These are phyloP conservation scores for Talaromyces sp. DNA, from an alignment of 2,329 filamentous ascomycete genomes.

Conservation along the genomic window DNA sequence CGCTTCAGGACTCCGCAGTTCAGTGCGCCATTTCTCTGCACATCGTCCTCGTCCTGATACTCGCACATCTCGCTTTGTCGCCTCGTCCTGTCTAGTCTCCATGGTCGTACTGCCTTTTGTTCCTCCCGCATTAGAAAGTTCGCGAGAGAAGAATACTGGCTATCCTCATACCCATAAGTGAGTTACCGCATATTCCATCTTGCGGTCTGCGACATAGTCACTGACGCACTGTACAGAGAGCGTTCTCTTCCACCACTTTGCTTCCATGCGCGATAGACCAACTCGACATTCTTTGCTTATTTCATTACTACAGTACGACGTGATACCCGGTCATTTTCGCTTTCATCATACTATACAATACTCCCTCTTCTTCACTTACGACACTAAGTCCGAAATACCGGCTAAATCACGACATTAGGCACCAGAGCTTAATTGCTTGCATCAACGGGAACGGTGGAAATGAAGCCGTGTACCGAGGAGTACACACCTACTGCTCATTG, in stretches of 20 bases:
- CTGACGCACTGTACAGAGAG: conserved; percentile 1
- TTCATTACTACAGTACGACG: not conserved
- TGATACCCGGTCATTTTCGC: conserved; percentile 7
- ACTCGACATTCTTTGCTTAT: not conserved
- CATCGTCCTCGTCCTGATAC: conserved; percentile 39
- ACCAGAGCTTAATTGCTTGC: not conserved
- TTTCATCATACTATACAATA: conserved; percentile 5
- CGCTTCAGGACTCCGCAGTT: conserved; percentile 12
- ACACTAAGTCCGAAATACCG: not conserved
- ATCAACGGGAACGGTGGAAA: not conserved
- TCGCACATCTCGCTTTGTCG: conserved; percentile 39
- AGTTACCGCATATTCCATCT: conserved; percentile 16
- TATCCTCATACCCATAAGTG: conserved; percentile 39
- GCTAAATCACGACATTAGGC: conserved; percentile 6
- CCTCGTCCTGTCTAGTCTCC: conserved; percentile 41
- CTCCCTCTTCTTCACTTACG: not conserved
- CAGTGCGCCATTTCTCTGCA: conserved; percentile 45
- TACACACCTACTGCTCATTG: not conserved
- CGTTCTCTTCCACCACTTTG: conserved; percentile 41
- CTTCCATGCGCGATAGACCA: conserved; percentile 37
- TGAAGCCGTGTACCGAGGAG: not conserved
- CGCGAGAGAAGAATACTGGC: conserved; percentile 38
- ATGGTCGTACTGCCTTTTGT: conserved; percentile 46
- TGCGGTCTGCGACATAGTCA: not conserved
- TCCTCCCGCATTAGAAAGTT: conserved; percentile 46